Base-by-base conservation (phyloP, 2,329 filamentous ascomycete genomes). In the Arthrobotrys sinensis region DNA sequence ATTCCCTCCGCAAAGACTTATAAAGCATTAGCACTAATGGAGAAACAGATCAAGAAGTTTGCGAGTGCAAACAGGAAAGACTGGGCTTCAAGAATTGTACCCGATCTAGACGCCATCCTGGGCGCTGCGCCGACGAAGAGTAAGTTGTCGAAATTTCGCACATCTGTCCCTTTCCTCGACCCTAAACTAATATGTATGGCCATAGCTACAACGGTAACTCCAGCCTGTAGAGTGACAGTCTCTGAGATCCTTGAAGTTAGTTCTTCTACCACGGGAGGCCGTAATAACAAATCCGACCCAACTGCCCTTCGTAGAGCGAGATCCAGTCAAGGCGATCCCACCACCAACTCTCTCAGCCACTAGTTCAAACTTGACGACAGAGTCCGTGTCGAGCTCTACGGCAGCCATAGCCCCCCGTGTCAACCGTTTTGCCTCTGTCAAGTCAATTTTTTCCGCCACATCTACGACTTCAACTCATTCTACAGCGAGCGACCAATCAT, bases 41-140 rank as follows among this genome's bases (percentile, higher is more conserved):
- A 24, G 1, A n/a, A 24, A 16, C 43, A 78, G 75, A 78, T 78
- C 36, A 78, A 78, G 53, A 71, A 78, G 53, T 78, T 46, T 46
- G 43, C 43, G 19, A 46, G 8, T 2, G n/a, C n/a, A 46, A 4
- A 4, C 19, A 16, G 11, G 19, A 46, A n/a, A 4, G 4, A 19
- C 16, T 14, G 14, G n/a, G 43, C 43, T 46, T n/a, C n/a, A 21
- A 53, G 75, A n/a, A 78, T 78, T 45, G 75, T 78, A 1, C 75
- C 67, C n/a, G 75, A 78, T 55, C 46, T 78, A 4, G 75, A 78
- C 24, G 67, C 67, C n/a, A 68, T 78, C 11, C 75, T 67, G 0
- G 75, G 57, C 7, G 62, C 43, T 34, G 34, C 45, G 6, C 75
- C 75, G 5, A 53, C 62, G 1, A 77, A 60, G 48, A 77, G 72